These are phyloP conservation scores for Cairneyella variabilis DNA, from an alignment of 495 filamentous ascomycete species.

Conservation along the genomic window DNA sequence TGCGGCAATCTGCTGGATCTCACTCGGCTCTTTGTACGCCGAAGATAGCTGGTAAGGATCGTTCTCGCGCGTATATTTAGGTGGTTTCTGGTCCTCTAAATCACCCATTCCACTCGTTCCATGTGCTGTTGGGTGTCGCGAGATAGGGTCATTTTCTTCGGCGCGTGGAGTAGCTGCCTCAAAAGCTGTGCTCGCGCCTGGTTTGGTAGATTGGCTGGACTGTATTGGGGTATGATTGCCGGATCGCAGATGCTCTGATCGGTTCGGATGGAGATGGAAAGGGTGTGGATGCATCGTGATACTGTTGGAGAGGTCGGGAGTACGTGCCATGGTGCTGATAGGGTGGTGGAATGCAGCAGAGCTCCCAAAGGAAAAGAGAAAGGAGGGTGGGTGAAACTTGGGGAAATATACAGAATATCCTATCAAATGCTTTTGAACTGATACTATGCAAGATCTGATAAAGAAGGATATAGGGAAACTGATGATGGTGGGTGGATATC, in stretches of 20 bases:
- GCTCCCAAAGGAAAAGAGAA: no score
- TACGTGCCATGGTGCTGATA: conserved; percentile 22
- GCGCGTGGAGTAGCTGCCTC: conserved; percentile 31
- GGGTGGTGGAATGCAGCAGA: no score
- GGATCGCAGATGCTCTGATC: conserved; percentile 21
- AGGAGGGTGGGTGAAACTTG: no score
- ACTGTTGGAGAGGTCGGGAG: conserved; percentile 35
- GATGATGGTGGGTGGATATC: no score
- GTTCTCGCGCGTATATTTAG: conserved; percentile 52
- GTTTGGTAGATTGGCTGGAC: conserved; percentile 17
- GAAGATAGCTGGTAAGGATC: conserved; percentile 83
- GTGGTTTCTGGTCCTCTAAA: conserved; percentile 59
- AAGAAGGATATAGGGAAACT: no score
- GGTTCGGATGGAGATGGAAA: conserved; percentile 35
- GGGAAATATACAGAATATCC: no score
- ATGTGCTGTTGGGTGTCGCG: conserved; percentile 36
- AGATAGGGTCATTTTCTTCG: conserved; percentile 39
- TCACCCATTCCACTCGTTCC: conserved; percentile 45
- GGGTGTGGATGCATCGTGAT: conserved; percentile 43
- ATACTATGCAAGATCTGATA: no score
- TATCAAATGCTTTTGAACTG: no score
- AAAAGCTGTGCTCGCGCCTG: conserved; percentile 42
- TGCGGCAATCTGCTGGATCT: conserved; percentile 76
- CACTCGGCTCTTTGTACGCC: conserved; percentile 69
- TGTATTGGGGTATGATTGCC: conserved; percentile 22